Percentiles rank a stretch among this genome's conserved stretches.
These are phyloP conservation scores for Drechslerella coelobrocha DNA, from an alignment of 2,329 filamentous ascomycete species.

Conservation along the genomic window DNA sequence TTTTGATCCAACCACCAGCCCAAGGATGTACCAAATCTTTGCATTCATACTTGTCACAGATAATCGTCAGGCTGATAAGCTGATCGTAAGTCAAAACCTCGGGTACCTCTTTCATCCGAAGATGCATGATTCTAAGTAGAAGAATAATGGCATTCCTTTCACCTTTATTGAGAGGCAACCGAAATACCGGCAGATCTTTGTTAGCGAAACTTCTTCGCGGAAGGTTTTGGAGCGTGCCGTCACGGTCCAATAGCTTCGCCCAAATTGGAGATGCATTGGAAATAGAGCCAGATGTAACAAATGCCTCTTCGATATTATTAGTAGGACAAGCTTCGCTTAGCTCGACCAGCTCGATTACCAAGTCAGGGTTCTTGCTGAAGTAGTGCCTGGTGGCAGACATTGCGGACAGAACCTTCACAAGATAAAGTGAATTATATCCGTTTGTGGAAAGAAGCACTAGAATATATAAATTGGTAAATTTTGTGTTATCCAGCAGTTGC, in stretches of 20 bases:
- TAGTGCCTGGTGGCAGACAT: not conserved
- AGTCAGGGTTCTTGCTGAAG: not conserved
- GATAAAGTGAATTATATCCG: no score
- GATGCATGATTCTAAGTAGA: not conserved
- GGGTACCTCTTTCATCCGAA: not conserved
- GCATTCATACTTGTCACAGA: not conserved
- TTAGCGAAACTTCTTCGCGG: not conserved
- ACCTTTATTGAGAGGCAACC: not conserved
- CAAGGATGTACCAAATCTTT: constrained; percentile 1
- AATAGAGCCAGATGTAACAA: not conserved
- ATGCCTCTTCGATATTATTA: not conserved
- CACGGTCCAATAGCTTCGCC: not conserved
- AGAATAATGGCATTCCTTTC: not conserved
- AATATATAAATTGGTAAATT: no score
- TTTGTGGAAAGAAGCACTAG: no score
- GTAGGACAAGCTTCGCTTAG: not conserved
- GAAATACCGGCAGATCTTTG: not conserved
- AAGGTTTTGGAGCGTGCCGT: not conserved
- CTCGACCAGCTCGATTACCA: not conserved
- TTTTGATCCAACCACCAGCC: constrained; percentile 6
- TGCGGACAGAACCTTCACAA: not conserved
- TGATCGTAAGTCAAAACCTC: not conserved
- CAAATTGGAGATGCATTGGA: not conserved
- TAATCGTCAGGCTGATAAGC: not conserved
- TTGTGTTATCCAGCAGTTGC: no score